A percentile compares a stretch with the other conserved stretches of the same genome.
Conservation (phyloP, 2,329 filamentous ascomycete genomes). For the Claviceps paspali region DNA sequence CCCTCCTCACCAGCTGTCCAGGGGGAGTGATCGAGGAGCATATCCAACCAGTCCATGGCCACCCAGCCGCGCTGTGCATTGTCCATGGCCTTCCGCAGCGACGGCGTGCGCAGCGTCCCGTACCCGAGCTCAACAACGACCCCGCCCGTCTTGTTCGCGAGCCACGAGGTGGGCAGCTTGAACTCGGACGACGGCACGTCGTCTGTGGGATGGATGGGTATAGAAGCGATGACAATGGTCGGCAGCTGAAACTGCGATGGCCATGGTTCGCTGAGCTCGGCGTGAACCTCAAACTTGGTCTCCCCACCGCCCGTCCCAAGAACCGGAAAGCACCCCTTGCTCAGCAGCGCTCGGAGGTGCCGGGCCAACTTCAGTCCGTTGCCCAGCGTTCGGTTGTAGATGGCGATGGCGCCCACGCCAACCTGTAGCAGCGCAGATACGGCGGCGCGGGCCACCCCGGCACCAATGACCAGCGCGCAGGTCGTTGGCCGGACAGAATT, state of each 20-base stretch:
- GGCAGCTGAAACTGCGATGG: conserved; percentile 46
- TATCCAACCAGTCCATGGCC: conserved; percentile 58
- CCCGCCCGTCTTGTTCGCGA: conserved; percentile 57
- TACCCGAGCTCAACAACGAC: conserved; percentile 65
- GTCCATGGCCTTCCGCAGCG: conserved; percentile 52
- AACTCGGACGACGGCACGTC: conserved; percentile 53
- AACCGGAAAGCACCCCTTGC: conserved; percentile 25
- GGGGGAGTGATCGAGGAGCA: conserved; percentile 68
- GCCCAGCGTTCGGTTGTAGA: conserved; percentile 55
- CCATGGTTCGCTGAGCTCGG: conserved; percentile 46
- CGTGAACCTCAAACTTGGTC: conserved; percentile 41
- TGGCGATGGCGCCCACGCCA: conserved; percentile 59
- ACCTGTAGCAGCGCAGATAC: conserved; percentile 69
- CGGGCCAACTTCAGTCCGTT: conserved; percentile 51
- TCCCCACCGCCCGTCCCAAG: conserved; percentile 28
- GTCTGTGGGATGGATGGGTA: too few species aligned
- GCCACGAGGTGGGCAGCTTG: conserved; percentile 52
- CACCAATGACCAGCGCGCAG: conserved; percentile 45
- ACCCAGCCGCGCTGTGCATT: conserved; percentile 64
- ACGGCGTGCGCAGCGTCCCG: conserved; percentile 54
- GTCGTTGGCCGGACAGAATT: conserved; percentile 44
- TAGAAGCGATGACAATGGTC: conserved; percentile 62
- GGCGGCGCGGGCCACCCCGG: conserved; percentile 64
- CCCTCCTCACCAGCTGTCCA: conserved; percentile 61
- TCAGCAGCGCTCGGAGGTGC: conserved; percentile 49